Evolutionary conservation across 805 yeast species (phyloP).

Genomic region (Lachancea thermotolerans): DNA sequence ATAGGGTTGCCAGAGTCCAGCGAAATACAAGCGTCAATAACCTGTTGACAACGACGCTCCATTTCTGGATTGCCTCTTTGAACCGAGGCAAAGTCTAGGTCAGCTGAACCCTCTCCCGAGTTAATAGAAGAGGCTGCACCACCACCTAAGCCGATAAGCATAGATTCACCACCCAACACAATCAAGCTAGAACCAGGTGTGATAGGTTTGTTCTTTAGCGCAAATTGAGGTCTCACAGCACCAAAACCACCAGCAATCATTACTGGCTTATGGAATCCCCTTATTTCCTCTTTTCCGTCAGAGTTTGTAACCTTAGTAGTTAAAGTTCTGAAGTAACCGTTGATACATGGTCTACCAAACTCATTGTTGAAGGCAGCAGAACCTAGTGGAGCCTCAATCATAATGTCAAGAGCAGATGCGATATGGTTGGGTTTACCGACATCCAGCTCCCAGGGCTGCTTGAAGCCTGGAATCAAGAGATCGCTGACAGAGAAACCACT

Average conservation of each 20-base stretch:
- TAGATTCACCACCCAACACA: constrained; percentile 95
- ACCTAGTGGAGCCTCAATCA: constrained; percentile 96
- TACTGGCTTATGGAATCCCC: constrained; percentile 98
- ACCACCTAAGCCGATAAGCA: constrained; percentile 98
- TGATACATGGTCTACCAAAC: constrained; percentile 96
- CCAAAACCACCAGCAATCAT: constrained; percentile 99
- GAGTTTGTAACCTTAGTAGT: constrained; percentile 66
- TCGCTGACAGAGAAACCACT: constrained; percentile 92
- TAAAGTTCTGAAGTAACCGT: constrained; percentile 93
- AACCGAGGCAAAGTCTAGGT: constrained; percentile 95
- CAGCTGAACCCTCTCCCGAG: constrained; percentile 96
- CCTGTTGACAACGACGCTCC: constrained; percentile 98
- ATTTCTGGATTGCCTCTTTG: constrained; percentile 99
- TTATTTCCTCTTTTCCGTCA: constrained; percentile 60
- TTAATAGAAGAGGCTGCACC: constrained; percentile 98
- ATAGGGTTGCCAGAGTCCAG: constrained; percentile 73
- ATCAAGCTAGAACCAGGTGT: constrained; percentile 89
- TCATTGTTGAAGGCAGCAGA: constrained; percentile 98
- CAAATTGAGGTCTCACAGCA: constrained; percentile 86
- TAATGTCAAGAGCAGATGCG: constrained; percentile 86
- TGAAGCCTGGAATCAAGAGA: constrained; percentile 72
- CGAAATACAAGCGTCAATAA: constrained; percentile 87
- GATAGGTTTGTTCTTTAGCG: constrained; percentile 78
- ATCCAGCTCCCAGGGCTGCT: constrained; percentile 92
- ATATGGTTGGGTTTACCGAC: constrained; percentile 90